Evolutionary conservation across 1,284 basidiomycete genomes (phyloP).

Genomic region (Papiliotrema terrestris): DNA sequence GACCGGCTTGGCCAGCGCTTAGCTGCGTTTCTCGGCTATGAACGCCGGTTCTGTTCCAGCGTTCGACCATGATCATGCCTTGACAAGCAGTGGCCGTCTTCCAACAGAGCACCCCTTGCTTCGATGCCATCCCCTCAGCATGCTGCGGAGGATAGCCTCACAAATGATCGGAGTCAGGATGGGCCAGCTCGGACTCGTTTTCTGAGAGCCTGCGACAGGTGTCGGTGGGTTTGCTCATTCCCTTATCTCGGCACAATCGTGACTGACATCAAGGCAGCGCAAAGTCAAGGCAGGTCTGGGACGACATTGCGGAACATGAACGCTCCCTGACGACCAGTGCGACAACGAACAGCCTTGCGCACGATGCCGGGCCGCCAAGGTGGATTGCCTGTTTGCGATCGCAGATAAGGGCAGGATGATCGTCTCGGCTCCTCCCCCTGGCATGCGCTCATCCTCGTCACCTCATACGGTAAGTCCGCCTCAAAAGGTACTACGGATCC

Average conservation of each 20-base stretch:
- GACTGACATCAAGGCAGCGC: neutral
- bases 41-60: too few species aligned
- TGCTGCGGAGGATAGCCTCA: too few species aligned
- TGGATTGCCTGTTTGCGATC: neutral
- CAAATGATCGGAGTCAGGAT: too few species aligned
- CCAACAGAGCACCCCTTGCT: too few species aligned
- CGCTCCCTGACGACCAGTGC: neutral
- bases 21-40: too few species aligned
- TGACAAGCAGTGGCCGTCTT: too few species aligned
- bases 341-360: neutral
- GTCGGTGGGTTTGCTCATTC: neutral
- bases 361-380: neutral
- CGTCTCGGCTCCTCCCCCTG: too few species aligned
- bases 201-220: neutral
- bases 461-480: neutral
- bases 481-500: neutral
- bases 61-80: too few species aligned
- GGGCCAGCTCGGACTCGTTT: neutral
- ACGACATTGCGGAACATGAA: neutral
- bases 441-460: neutral
- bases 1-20: too few species aligned
- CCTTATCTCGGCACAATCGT: neutral
- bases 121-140: too few species aligned
- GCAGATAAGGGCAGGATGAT: too few species aligned
- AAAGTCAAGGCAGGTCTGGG: neutral